phyloP scores from a whole-genome alignment of 2,329 filamentous ascomycete species.

The Penicillium capsulatum region DNA sequence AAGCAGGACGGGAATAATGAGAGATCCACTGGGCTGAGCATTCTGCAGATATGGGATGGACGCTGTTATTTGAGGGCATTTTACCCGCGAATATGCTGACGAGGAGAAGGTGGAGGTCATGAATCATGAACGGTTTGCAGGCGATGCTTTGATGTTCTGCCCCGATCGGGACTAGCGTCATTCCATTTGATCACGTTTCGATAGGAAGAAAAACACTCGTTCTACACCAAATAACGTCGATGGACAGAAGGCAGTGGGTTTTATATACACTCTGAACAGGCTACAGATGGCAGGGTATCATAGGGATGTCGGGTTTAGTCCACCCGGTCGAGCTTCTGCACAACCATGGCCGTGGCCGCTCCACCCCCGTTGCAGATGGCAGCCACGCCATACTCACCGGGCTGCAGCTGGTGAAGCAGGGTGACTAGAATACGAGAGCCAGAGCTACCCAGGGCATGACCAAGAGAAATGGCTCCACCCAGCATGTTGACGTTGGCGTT shows the following conservation, averaged over 20 bases:
- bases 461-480: slow-evolving; percentile 86
- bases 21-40: slow-evolving; percentile 36
- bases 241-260: no score
- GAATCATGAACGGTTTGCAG: neutral
- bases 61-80: no score
- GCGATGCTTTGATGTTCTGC: neutral
- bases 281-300: slow-evolving; percentile 10
- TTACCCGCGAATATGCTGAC: no score
- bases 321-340: slow-evolving; percentile 68
- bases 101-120: neutral
- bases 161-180: slow-evolving; percentile 19
- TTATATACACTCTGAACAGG: neutral
- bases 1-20: slow-evolving; percentile 50
- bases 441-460: slow-evolving; percentile 89
- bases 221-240: no score
- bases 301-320: slow-evolving; percentile 17
- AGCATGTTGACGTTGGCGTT: slow-evolving; percentile 78
- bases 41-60: slow-evolving; percentile 14
- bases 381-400: slow-evolving; percentile 89
- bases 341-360: slow-evolving; percentile 83
- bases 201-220: no score
- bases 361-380: slow-evolving; percentile 97
- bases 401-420: slow-evolving; percentile 82
- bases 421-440: slow-evolving; percentile 88
- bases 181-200: no score